Evolutionary conservation across 2,329 filamentous ascomycete genomes (phyloP).

Genomic region (Fusarium haematococcum): DNA sequence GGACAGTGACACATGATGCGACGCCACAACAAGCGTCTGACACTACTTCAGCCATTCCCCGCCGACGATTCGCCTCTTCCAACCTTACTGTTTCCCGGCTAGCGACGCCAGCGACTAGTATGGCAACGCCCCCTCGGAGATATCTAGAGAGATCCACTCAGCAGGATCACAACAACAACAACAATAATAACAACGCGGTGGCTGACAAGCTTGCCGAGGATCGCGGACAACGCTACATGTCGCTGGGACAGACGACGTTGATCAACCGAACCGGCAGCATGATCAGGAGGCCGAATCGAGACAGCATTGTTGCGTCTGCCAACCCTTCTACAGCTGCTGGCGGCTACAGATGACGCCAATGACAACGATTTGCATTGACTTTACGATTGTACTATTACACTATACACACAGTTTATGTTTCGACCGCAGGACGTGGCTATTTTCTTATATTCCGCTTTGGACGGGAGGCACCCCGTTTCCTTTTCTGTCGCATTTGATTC

Average conservation of each 20-base stretch:
- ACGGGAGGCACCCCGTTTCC: slow-evolving; percentile 26
- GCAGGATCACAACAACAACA: slow-evolving; percentile 54
- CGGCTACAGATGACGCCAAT: slow-evolving; percentile 58
- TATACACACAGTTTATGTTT: slow-evolving; percentile 38
- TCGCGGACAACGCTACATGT: slow-evolving; percentile 54
- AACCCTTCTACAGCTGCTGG: slow-evolving; percentile 56
- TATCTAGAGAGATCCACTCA: slow-evolving; percentile 60
- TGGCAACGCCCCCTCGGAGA: slow-evolving; percentile 56
- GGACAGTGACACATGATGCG: slow-evolving; percentile 45
- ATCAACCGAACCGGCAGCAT: slow-evolving; percentile 61
- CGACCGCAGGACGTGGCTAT: slow-evolving; percentile 48
- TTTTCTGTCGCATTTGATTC: slow-evolving; percentile 29
- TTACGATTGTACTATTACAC: slow-evolving; percentile 45
- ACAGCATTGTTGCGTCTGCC: slow-evolving; percentile 49
- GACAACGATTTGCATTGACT: slow-evolving; percentile 43
- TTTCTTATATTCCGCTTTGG: slow-evolving; percentile 44
- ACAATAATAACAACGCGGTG: slow-evolving; percentile 36
- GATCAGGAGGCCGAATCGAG: slow-evolving; percentile 57
- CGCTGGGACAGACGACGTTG: slow-evolving; percentile 56
- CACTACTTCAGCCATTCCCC: slow-evolving; percentile 55
- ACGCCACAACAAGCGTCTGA: slow-evolving; percentile 42
- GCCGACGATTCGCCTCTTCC: slow-evolving; percentile 64
- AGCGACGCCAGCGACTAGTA: slow-evolving; percentile 53
- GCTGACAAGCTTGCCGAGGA: slow-evolving; percentile 42
- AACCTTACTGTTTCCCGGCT: slow-evolving; percentile 60